Evolutionary conservation across 805 yeast species (phyloP).

Genomic region (Wickerhamiella kazuoi): DNA sequence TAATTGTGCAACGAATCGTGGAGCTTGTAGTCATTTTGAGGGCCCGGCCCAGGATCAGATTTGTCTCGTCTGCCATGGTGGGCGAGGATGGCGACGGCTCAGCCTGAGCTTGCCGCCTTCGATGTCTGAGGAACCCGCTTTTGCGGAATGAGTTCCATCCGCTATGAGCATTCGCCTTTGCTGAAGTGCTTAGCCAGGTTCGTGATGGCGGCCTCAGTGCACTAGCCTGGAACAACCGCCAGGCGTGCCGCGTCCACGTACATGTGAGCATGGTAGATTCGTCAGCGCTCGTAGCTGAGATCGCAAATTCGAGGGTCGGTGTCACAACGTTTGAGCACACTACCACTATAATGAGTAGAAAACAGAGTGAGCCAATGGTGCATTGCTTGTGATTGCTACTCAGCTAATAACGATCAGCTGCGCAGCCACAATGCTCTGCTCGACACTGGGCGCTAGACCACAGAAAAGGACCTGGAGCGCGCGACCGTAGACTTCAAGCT

Average conservation of each 20-base stretch:
- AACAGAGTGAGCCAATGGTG: too few species aligned
- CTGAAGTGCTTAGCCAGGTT: not conserved
- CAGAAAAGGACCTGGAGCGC: too few species aligned
- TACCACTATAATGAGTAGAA: too few species aligned
- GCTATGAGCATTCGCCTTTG: not conserved
- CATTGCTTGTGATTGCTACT: too few species aligned
- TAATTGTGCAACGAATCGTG: slow-evolving; percentile 62
- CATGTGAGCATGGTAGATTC: not conserved
- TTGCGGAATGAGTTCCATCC: not conserved
- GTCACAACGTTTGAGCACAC: too few species aligned
- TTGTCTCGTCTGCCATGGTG: slow-evolving; percentile 8
- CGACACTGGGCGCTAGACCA: too few species aligned
- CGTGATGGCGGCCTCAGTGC: not conserved
- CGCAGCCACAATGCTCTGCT: too few species aligned
- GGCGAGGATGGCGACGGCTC: not conserved
- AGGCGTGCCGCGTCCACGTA: not conserved
- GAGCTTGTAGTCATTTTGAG: slow-evolving; percentile 13
- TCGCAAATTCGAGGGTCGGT: too few species aligned
- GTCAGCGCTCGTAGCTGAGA: too few species aligned
- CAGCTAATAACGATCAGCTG: too few species aligned
- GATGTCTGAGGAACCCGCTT: not conserved
- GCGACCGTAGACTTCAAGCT: too few species aligned
- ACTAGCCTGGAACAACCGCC: not conserved
- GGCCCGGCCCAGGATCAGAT: slow-evolving; percentile 13
- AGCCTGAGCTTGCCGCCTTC: not conserved